These are phyloP conservation scores for Pseudomonodictys pantanalensis DNA, from an alignment of 495 filamentous ascomycete genomes.

Conservation along the genomic window DNA sequence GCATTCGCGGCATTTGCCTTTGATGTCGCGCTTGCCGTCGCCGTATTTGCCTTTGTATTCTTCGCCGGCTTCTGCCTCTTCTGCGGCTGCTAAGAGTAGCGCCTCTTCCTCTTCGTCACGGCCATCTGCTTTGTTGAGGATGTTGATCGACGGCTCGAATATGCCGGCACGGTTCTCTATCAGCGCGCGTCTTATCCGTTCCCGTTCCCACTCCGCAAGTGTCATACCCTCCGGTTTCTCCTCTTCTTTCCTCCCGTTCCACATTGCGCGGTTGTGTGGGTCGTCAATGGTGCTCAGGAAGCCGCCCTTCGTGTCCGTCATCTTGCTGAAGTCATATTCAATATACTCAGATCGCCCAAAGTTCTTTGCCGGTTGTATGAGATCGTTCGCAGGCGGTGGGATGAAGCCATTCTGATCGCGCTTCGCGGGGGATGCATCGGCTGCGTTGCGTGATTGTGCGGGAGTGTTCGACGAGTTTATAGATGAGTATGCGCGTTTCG, in stretches of 20 bases:
- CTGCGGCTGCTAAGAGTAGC: neutral
- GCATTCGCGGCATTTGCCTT: constrained; percentile 80
- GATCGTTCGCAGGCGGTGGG: constrained; percentile 47
- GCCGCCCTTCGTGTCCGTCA: constrained; percentile 95
- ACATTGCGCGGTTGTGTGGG: constrained; percentile 74
- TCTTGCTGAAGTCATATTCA: constrained; percentile 95
- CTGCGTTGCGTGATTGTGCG: constrained; percentile 66
- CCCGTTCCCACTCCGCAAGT: constrained; percentile 84
- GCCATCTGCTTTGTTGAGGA: constrained; percentile 49
- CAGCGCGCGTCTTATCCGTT: constrained; percentile 66
- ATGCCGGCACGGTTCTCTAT: constrained; percentile 72
- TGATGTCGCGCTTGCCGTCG: constrained; percentile 44
- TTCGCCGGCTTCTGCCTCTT: constrained; percentile 7
- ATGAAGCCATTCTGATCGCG: constrained; percentile 15
- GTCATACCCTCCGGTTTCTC: constrained; percentile 87
- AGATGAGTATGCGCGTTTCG: constrained; percentile 61
- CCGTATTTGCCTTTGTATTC: constrained; percentile 30
- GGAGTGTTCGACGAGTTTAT: constrained; percentile 59
- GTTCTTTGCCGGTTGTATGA: constrained; percentile 70
- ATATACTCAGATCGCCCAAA: constrained; percentile 75
- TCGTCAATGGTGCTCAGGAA: constrained; percentile 87
- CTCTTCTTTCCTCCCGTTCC: constrained; percentile 45
- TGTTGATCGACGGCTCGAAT: constrained; percentile 80
- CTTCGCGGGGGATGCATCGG: constrained; percentile 36
- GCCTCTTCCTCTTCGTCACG: constrained; percentile 43